Conservation (phyloP, 2,329 filamentous ascomycete genomes). For the Ceratocystis diversiconidia region DNA sequence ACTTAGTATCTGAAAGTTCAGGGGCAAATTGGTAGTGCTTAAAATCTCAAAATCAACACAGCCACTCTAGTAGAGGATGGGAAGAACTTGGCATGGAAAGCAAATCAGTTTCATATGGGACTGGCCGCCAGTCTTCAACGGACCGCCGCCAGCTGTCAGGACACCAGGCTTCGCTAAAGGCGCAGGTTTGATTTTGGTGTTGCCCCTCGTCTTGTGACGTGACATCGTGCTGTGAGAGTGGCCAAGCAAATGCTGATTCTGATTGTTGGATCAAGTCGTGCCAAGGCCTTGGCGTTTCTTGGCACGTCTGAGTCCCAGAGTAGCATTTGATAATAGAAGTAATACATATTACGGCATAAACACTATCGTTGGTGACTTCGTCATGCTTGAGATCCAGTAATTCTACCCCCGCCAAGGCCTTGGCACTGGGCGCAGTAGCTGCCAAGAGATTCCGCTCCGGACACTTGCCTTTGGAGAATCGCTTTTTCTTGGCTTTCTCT, state of each 20-base stretch:
- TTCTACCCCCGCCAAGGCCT: constrained; percentile 17
- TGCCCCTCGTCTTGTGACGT: constrained; percentile 4
- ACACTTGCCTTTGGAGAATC: constrained; percentile 7
- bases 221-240: neutral
- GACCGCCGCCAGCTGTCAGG: neutral
- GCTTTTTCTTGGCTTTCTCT: neutral
- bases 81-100: neutral
- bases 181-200: neutral
- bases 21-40: neutral
- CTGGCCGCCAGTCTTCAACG: neutral
- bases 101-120: neutral
- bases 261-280: constrained; percentile 12
- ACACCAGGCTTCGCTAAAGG: neutral
- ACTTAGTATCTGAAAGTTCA: neutral
- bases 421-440: constrained; percentile 18
- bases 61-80: neutral
- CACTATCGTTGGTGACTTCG: constrained; percentile 5
- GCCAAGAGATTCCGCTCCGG: constrained; percentile 19
- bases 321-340: neutral
- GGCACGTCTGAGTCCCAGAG: neutral
- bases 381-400: neutral
- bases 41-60: neutral
- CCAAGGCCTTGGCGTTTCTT: constrained; percentile 16
- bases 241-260: neutral
- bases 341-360: too few relatives aligned